Percentiles rank a stretch among this genome's conserved stretches.
phyloP scores from a whole-genome alignment of 805 yeast genomes.

The Candida vartiovaarae region DNA sequence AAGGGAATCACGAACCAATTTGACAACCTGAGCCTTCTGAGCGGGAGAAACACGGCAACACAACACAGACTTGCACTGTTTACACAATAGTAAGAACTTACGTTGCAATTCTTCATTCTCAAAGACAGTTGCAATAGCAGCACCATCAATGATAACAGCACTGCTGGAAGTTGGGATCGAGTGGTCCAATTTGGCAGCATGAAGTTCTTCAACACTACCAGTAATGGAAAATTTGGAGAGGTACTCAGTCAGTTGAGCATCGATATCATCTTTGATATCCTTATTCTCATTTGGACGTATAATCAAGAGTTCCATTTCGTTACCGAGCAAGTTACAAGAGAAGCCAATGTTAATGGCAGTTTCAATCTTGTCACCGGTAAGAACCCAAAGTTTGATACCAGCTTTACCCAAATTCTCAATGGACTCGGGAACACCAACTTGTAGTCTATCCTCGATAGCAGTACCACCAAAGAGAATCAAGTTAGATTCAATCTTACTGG shows the following conservation, averaged over 20 bases:
- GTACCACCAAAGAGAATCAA: constrained; percentile 70
- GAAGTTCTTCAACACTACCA: constrained; percentile 53
- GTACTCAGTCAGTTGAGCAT: constrained; percentile 30
- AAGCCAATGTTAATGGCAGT: constrained; percentile 98
- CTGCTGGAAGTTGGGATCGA: constrained; percentile 60
- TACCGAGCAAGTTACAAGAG: constrained; percentile 87
- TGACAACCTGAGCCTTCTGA: constrained; percentile 93
- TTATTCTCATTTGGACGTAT: constrained; percentile 39
- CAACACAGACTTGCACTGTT: constrained; percentile 77
- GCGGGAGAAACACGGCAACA: constrained; percentile 98
- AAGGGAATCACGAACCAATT: constrained; percentile 59
- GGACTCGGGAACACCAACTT: constrained; percentile 81
- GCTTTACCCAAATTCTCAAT: constrained; percentile 64
- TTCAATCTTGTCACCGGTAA: constrained; percentile 97
- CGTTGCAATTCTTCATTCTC: constrained; percentile 32
- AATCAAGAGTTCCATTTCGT: constrained; percentile 65
- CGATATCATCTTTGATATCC: constrained; percentile 1
- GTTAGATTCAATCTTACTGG: constrained; percentile 63
- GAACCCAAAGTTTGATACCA: constrained; percentile 78
- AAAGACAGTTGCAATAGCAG: constrained; percentile 52
- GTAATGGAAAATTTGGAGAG: constrained; percentile 44
- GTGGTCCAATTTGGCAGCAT: constrained; percentile 47
- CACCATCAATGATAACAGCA: constrained; percentile 75
- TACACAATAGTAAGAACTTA: constrained; percentile 64
- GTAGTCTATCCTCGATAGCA: constrained; percentile 81